Evolutionary conservation across 176 grass and related monocot genomes (phyloP), one percentile per base, ranked within the genome.

Genomic region (Tuctoria greenei): DNA sequence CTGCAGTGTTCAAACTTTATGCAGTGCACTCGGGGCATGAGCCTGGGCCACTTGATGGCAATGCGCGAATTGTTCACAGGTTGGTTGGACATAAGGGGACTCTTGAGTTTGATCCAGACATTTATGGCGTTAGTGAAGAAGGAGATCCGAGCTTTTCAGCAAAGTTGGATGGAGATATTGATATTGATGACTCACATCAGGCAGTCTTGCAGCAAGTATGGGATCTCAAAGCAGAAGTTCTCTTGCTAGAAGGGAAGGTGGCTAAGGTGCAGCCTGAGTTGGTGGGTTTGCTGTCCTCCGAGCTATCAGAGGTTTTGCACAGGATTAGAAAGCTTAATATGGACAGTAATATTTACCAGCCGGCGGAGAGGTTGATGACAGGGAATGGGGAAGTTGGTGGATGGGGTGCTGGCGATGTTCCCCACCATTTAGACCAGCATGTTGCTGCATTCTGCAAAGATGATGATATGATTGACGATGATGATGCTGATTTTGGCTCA

Each of bases 11-110:
- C 71, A 99, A 99, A 56, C 77, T 99, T 71, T 99, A 95, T 8
- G 89, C 96, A 4, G 92, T 99, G 57, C 96, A 99, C 35, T 92
- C 96, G 0, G 96, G 96, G 44, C 96, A 99, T 36, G 89, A 99
- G 71, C 96, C 96, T 28, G 96, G 96, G 10, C 96, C 96, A 57
- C 83, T 99, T 18, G 96, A 99, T 87, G 96, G 96, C 50, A 99
- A 86, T 86, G 96, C 96, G 12, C 88, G 96, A 65, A 99, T 99
- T 64, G 90, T 95, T 69, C 96, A 99, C 77, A 86, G 96, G 43
- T 72, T 92, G 79, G 92, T 99, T 31, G 96, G 96, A 38, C 89
- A 95, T 65, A 95, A 95, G 80, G 96, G 89, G 0, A 49, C 87
- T 37, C 76, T 95, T 67, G 96, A 95, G 46, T 88, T 99, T 38